Base-by-base conservation (phyloP, 2,329 filamentous ascomycete genomes). In the Colletotrichum phormii region DNA sequence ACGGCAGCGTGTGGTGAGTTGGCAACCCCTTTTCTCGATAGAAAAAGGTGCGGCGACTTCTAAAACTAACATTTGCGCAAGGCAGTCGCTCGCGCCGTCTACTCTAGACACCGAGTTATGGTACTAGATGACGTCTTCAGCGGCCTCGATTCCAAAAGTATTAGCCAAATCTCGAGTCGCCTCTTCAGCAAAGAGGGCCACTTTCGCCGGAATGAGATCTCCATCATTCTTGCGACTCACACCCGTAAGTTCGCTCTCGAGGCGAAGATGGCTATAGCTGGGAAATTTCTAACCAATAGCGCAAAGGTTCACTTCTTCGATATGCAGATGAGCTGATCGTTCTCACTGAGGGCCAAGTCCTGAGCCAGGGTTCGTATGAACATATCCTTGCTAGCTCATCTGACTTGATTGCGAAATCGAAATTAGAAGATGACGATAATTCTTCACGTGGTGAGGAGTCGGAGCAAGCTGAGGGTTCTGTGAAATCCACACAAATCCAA, bases 1-100 rank as follows among this genome's bases (percentile, higher is more conserved):
- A 1, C 58, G 49, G 33, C 72, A 74, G 18, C 67, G 72, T 24
- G 33, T 74, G 13, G 72, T 74, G 46, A 22, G 71, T 58, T 9
- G 8, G 37, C 6, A 1, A 12, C 7, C 2, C 7, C 15, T 29
- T 7, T 8, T 13, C 13, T 24, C 15, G 9, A n/a, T 5, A 33
- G 29, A 24, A 22, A 42, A 5, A 18, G 5, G 37, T 18, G 13
- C 13, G 37, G 37, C 31, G 4, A n/a, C n/a, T 55, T 51, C 59
- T 51, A 31, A 33, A 18, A 9, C n/a, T 60, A 2, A 42, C 57
- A 3, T 12, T 31, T 31, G 3, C n/a, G 13, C 4, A 15, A 71
- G 67, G 37, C 67, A 6, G 33, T 71, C 0, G 67, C 67, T 29
- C 18, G 67, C 9, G 54, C 67, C 7, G 5, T 71, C 1, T 66